Percentiles rank a stretch among this genome's conserved stretches.
Evolutionary conservation across 106 monocot species (phyloP).

Genomic region (Amphibolis antarctica): DNA sequence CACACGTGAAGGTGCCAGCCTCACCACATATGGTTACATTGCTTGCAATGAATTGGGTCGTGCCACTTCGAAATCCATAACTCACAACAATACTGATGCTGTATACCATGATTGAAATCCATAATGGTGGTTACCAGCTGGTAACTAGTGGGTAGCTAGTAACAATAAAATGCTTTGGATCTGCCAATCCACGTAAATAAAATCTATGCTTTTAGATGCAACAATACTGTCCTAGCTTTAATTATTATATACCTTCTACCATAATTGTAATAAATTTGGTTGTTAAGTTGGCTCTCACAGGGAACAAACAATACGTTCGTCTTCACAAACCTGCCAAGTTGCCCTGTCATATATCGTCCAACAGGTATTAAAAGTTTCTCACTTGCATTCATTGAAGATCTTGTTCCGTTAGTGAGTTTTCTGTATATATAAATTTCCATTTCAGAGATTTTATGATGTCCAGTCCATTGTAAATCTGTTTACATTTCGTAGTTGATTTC

Average conservation of each 20-base stretch:
- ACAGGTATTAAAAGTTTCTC: constrained; percentile 44
- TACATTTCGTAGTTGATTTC: too few species aligned
- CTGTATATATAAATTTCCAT: neutral
- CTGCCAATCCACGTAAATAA: too few species aligned
- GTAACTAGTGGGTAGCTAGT: too few species aligned
- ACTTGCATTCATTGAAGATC: neutral
- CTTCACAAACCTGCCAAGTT: constrained; percentile 57
- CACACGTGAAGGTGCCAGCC: too few species aligned
- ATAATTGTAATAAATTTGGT: neutral
- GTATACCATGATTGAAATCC: neutral
- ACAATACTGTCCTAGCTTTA: neutral
- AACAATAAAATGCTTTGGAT: neutral
- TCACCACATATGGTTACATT: too few species aligned
- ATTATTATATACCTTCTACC: neutral
- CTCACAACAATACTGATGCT: too few species aligned
- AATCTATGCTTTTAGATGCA: neutral
- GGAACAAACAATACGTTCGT: constrained; percentile 79
- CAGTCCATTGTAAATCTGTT: too few species aligned
- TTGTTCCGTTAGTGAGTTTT: neutral
- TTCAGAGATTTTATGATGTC: neutral
- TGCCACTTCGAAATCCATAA: too few species aligned
- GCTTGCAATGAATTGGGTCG: too few species aligned
- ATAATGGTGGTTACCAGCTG: neutral
- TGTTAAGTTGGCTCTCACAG: constrained; percentile 24
- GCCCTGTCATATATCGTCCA: constrained; percentile 70